These are phyloP conservation scores for Dimocarpus longan DNA, from an alignment of 345 rosid genomes.

Conservation along the genomic window DNA sequence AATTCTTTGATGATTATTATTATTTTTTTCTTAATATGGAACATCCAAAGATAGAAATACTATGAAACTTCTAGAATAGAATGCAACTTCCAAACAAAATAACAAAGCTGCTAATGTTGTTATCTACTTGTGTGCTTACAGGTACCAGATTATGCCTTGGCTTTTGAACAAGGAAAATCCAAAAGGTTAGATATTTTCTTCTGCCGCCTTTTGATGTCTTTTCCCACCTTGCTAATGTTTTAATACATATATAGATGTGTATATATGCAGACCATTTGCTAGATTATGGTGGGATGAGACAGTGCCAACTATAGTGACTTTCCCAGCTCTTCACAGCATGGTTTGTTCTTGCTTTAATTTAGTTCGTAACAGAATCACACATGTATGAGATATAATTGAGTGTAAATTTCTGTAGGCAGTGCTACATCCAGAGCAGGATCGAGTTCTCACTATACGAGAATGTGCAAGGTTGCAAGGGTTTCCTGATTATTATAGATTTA, in stretches of 20 bases:
- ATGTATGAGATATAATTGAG: slow-evolving; percentile 16
- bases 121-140: slow-evolving; percentile 29
- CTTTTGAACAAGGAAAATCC: slow-evolving; percentile 75
- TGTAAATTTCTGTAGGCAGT: slow-evolving; percentile 48
- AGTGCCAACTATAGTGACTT: slow-evolving; percentile 75
- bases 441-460: slow-evolving; percentile 83
- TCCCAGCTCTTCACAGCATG: slow-evolving; percentile 66
- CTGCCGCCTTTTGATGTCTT: slow-evolving; percentile 4
- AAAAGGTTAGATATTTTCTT: slow-evolving; percentile 57
- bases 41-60: not conserved
- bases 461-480: slow-evolving; percentile 95
- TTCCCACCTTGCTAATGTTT: not conserved
- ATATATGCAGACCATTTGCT: slow-evolving; percentile 66
- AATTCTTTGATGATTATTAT: too few relatives aligned
- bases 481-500: slow-evolving; percentile 91
- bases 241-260: not conserved
- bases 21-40: not conserved
- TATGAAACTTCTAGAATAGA: not conserved
- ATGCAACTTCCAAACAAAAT: not conserved
- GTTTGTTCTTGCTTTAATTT: slow-evolving; percentile 36
- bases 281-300: slow-evolving; percentile 99
- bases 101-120: not conserved
- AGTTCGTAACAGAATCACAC: slow-evolving; percentile 11
- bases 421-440: slow-evolving; percentile 95
- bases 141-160: slow-evolving; percentile 77